Evolutionary conservation across 805 yeast species (phyloP).

Genomic region (Diddensiella caesifluorescens): DNA sequence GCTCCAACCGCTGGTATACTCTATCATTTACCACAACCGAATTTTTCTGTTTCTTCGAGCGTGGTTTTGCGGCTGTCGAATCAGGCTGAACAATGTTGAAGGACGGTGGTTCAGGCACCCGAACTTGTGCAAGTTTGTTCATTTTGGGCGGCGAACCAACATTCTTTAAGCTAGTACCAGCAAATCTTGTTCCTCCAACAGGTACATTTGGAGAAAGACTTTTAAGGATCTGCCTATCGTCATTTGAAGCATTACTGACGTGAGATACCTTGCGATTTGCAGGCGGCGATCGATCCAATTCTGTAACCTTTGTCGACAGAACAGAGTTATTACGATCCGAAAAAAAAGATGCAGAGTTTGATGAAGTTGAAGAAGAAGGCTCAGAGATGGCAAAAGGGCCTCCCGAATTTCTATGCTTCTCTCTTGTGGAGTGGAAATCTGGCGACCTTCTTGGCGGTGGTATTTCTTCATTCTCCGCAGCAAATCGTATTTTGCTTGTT

Average conservation of each 20-base stretch:
- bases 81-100: neutral
- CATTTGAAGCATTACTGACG: neutral
- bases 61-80: neutral
- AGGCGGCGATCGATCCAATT: slow-evolving; percentile 9
- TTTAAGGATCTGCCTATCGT: slow-evolving; percentile 3
- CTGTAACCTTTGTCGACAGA: slow-evolving; percentile 2
- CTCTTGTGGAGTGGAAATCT: neutral
- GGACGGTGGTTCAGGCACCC: neutral
- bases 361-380: slow-evolving; percentile 1
- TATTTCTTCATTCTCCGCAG: slow-evolving; percentile 13
- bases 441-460: slow-evolving; percentile 2
- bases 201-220: slow-evolving; percentile 8
- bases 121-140: slow-evolving; percentile 14
- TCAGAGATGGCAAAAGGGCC: neutral
- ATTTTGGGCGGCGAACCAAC: slow-evolving; percentile 18
- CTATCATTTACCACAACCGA: slow-evolving; percentile 48
- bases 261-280: neutral
- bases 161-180: slow-evolving; percentile 1
- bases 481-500: slow-evolving; percentile 14
- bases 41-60: slow-evolving; percentile 23
- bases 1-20: slow-evolving; percentile 67
- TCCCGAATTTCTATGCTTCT: slow-evolving; percentile 2
- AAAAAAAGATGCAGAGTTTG: neutral
- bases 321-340: neutral
- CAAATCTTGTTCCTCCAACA: slow-evolving; percentile 1